Conservation (phyloP, 1,284 basidiomycete genomes). For the Tilletia indica region DNA sequence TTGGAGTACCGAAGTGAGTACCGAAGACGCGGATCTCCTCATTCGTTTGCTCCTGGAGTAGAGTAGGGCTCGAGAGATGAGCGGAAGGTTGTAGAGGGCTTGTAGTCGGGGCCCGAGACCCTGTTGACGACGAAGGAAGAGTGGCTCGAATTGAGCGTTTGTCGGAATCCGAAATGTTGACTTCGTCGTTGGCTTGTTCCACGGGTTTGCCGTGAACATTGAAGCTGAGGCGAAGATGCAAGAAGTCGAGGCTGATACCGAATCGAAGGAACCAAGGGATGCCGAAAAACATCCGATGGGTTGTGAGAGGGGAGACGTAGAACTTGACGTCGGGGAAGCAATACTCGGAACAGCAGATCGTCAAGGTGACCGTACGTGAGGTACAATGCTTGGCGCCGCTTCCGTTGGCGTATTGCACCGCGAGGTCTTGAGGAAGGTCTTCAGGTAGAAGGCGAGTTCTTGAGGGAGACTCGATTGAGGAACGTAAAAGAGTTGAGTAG, state of each 20-base stretch:
- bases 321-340: constrained; percentile 4
- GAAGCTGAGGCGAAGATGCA: neutral
- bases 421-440: neutral
- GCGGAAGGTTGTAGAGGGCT: neutral
- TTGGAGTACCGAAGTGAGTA: constrained; percentile 10
- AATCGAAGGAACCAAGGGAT: constrained; percentile 8
- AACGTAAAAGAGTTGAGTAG: neutral
- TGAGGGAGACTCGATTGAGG: no score
- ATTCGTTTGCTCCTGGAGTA: neutral
- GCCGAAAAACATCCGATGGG: constrained; percentile 11
- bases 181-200: neutral
- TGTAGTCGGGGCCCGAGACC: neutral
- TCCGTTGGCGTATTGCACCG: neutral
- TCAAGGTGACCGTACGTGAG: neutral
- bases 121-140: neutral
- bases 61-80: neutral
- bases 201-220: neutral
- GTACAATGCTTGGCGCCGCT: neutral
- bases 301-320: constrained; percentile 1
- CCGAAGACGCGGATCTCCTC: neutral
- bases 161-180: neutral
- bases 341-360: neutral
- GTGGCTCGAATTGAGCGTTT: neutral
- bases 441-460: neutral
- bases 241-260: neutral